These are phyloP conservation scores for Orbilia brochopaga DNA, from an alignment of 2,329 filamentous ascomycete species.

Conservation along the genomic window DNA sequence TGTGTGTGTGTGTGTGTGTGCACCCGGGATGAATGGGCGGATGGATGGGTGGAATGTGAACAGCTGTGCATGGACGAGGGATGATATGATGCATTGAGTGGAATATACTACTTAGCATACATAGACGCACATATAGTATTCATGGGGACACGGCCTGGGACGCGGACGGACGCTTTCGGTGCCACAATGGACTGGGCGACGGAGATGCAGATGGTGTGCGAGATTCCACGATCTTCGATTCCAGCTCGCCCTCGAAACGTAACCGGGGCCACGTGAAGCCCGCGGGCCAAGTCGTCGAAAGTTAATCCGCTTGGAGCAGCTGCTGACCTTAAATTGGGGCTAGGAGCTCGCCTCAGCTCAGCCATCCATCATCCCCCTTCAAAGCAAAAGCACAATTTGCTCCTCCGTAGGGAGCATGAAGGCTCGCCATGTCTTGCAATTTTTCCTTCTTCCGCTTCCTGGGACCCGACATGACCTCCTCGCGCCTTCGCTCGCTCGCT, in stretches of 20 bases:
- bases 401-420: neutral
- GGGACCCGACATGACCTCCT: too few species aligned
- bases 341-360: constrained; percentile 45
- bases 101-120: too few species aligned
- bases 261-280: constrained; percentile 38
- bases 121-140: too few species aligned
- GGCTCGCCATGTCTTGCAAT: constrained; percentile 10
- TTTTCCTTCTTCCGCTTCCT: constrained; percentile 12
- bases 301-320: constrained; percentile 50
- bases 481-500: constrained; percentile 1
- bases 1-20: neutral
- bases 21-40: constrained; percentile 9
- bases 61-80: constrained; percentile 1
- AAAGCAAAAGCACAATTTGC: too few species aligned
- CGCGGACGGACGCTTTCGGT: constrained; percentile 35
- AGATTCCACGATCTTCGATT: constrained; percentile 38
- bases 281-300: too few species aligned
- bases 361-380: too few species aligned
- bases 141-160: constrained; percentile 1
- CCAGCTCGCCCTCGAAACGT: constrained; percentile 10
- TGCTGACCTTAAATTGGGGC: constrained; percentile 13
- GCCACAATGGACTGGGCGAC: constrained; percentile 36
- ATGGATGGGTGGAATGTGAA: constrained; percentile 8
- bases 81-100: neutral
- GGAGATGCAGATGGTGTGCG: constrained; percentile 42